Base-by-base conservation (phyloP, 371 early-diverging fungal genomes). In the Mucor saturninus region DNA sequence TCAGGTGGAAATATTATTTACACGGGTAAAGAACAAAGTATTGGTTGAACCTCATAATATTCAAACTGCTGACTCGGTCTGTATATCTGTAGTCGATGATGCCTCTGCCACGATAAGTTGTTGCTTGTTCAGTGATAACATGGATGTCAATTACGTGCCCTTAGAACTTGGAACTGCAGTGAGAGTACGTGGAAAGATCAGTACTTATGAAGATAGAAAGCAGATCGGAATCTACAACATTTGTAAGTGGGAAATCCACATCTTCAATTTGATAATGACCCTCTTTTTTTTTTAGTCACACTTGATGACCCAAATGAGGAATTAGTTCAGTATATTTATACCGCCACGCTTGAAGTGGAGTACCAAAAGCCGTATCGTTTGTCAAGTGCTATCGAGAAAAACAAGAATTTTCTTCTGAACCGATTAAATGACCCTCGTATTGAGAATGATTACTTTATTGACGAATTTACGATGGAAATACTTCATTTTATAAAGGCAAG, bases 31-130 rank as follows among this genome's bases (percentile, higher is more conserved):
- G 11, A 5, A 8, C 1, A 28, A 5, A 38, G 21, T 21, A 21
- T 21, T 21, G 21, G 21, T 21, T 21, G 21, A 21, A 21, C 0
- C 21, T 21, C 39, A 10, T 5, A 42, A 29, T 4, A 11, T 35
- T n/a, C 32, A 32, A 13, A 21, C 13, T n/a, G 0, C 2, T 1
- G 26, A 26, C 10, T 9, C 15, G 10, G 3, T 32, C 35, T 51
- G 40, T 40, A 11, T 40, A 26, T 11, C 4, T n/a, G 13, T 37
- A 62, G 65, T 69, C 11, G 69, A 69, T 40, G 69, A 69, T 32
- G 52, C 59, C 11, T 64, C 65, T 11, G 69, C 59, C 1, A 58
- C 54, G 9, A 49, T 69, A 7, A 37, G 31, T 21, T 69, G 69
- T 43, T 51, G 38, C 14, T 28, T 52, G 11, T 69, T 65, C 65